phyloP scores from a whole-genome alignment of 1,284 basidiomycete genomes.

The Apiotrichum sp. region DNA sequence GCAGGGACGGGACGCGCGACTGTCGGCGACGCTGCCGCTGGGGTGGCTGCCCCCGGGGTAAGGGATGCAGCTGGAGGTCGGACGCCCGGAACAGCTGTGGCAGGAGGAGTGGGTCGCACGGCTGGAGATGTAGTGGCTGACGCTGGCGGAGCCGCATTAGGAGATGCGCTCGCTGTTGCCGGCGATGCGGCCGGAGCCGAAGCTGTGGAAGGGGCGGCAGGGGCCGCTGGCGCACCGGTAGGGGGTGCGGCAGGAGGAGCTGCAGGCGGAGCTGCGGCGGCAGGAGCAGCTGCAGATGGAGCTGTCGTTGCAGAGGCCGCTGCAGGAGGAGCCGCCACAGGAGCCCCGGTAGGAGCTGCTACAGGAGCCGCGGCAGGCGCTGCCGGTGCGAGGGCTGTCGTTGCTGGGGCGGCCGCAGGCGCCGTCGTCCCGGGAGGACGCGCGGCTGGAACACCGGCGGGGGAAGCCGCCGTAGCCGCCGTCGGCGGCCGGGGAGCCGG shows the following conservation, averaged over 20 bases:
- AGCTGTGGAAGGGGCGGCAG: not conserved
- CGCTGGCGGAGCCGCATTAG: too few species aligned
- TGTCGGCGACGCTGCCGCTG: too few species aligned
- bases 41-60: too few species aligned
- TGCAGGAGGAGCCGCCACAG: not conserved
- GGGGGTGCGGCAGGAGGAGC: not conserved
- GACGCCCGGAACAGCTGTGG: too few species aligned
- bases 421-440: conserved; percentile 6
- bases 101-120: too few species aligned
- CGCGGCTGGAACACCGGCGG: conserved; percentile 16
- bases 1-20: too few species aligned
- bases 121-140: too few species aligned
- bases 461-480: conserved; percentile 15
- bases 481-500: conserved; percentile 14
- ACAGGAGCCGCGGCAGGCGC: not conserved
- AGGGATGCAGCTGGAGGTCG: too few species aligned
- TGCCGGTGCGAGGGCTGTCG: not conserved
- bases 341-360: not conserved
- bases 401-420: not conserved
- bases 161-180: too few species aligned
- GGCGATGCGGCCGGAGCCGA: too few species aligned
- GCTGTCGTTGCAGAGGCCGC: not conserved
- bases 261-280: not conserved
- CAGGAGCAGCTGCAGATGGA: not conserved
- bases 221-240: not conserved